These are phyloP conservation scores for Salix purpurea DNA, from an alignment of 345 rosid genomes.

Conservation along the genomic window DNA sequence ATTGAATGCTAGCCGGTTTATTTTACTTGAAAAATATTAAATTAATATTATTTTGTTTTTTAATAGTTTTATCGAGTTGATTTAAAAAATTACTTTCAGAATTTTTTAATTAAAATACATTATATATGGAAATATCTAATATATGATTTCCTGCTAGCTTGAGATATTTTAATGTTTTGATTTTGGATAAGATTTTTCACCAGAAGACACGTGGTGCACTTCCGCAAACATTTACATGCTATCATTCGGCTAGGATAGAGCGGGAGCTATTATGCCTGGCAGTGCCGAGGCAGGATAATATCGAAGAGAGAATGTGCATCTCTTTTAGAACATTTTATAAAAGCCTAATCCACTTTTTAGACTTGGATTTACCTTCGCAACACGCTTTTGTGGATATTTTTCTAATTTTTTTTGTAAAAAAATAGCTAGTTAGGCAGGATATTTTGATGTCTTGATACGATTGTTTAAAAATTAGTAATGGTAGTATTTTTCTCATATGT, in stretches of 20 bases:
- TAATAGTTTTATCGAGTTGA: too few species aligned
- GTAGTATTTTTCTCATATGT: too few species aligned
- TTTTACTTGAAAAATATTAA: neutral
- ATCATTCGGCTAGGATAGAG: neutral
- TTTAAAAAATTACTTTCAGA: neutral
- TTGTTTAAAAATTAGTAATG: too few species aligned
- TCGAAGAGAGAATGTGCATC: constrained; percentile 7
- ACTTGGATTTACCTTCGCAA: neutral
- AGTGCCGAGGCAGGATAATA: neutral
- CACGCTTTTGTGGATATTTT: neutral
- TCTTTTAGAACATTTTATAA: neutral
- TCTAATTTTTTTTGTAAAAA: too few species aligned
- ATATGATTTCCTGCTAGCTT: too few species aligned
- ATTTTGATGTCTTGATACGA: too few species aligned
- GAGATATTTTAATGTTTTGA: neutral
- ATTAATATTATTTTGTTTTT: neutral
- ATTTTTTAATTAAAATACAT: too few species aligned
- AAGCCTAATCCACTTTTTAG: neutral
- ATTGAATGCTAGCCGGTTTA: too few species aligned
- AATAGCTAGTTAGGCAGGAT: too few species aligned
- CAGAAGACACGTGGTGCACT: constrained; percentile 22
- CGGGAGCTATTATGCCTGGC: neutral
- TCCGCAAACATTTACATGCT: neutral
- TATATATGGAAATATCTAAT: too few species aligned
- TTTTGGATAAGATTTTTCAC: constrained; percentile 9